Base-by-base conservation (phyloP, 1,284 basidiomycete genomes). In the Schizophyllum commune region DNA sequence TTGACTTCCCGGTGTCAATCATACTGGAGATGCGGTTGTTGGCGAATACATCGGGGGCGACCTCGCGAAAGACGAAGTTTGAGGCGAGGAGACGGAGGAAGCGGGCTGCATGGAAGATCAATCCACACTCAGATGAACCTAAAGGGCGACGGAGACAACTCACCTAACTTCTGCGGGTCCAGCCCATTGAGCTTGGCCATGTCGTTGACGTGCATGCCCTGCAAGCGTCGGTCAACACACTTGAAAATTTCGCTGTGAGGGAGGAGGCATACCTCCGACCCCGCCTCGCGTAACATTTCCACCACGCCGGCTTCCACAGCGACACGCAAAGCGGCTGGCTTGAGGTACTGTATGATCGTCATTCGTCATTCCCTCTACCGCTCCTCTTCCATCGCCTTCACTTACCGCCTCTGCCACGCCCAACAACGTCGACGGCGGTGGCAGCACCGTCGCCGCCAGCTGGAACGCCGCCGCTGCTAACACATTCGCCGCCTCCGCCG, bases 51-150 rank as follows among this genome's bases (percentile, higher is more conserved):
- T 80, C 72, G 1, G 77, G 79, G 4, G 62, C 57, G 0, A 79
- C 65, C 63, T 82, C 79, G 5, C 62, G 62, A 60, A 77, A 81
- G 55, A 81, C 70, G 61, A 80, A 74, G 61, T 76, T 70, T 0
- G 73, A 74, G 0, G 76, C 75, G 3, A 80, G 70, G 17, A 72
- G 66, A 32, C 79, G 72, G 2, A 80, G 65, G 60, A 75, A 65
- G 3, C 77, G 75, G 19, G 68, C 78, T 79, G 33, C 47, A 19
- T 57, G 17, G 22, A 27, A 15, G 5, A 15, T 47, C 13, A 47
- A 47, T 47, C 39, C 4, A 11, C 9, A 13, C 9, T 47, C 15
- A 39, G 1, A 13, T 32, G 4, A 47, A 55, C 5, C 11, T 19
- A 47, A 21, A 9, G 20, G 55, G 20, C 39, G 27, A 1, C 21